phyloP scores from a whole-genome alignment of 1,284 basidiomycete species.

The Inonotus obliquus region DNA sequence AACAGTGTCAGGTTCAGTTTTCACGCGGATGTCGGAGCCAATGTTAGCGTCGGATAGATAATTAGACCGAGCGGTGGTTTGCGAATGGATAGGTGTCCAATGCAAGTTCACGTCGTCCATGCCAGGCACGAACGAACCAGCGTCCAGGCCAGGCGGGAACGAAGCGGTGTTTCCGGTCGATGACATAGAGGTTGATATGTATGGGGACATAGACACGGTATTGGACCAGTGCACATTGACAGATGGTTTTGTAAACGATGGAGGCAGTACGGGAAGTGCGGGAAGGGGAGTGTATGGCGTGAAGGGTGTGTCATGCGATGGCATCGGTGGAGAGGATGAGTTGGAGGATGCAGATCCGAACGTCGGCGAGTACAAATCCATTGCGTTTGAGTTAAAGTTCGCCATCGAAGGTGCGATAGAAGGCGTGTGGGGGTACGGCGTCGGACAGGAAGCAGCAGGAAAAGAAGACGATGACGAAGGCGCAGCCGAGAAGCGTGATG shows the following conservation, averaged over 20 bases:
- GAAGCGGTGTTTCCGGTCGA: background rate
- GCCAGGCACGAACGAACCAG: background rate
- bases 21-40: background rate
- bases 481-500: background rate
- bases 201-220: background rate
- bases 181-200: background rate
- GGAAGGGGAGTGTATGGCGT: conserved; percentile 1
- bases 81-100: background rate
- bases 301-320: background rate
- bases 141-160: conserved; percentile 4
- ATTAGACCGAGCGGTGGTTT: no score
- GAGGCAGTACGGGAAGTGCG: background rate
- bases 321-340: background rate
- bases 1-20: background rate
- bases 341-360: conserved; percentile 1
- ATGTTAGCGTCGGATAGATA: background rate
- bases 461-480: background rate
- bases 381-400: background rate
- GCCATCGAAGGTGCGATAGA: background rate
- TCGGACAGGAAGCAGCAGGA: background rate
- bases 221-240: background rate
- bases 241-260: background rate
- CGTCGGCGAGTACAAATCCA: background rate
- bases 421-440: background rate
- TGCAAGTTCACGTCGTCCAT: background rate